A percentile compares a stretch with the other conserved stretches of the same genome.
phyloP scores from a whole-genome alignment of 2,329 filamentous ascomycete genomes.

The Decorospora gaudefroyi region DNA sequence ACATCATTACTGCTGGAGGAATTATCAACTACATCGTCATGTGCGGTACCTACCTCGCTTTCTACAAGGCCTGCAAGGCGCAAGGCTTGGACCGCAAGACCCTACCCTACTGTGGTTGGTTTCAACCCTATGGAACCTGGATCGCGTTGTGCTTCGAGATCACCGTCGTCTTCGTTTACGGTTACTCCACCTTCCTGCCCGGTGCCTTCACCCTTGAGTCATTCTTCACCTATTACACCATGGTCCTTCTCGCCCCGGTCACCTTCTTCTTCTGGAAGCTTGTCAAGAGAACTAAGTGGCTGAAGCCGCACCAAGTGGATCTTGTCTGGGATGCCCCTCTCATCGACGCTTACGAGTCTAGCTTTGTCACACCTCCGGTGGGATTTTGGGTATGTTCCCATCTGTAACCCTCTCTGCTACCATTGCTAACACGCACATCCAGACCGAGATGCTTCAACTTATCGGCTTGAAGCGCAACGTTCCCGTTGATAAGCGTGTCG shows the following conservation, averaged over 20 bases:
- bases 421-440: no score
- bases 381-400: no score
- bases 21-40: slow-evolving; percentile 55
- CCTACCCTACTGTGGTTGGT: slow-evolving; percentile 54
- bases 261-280: slow-evolving; percentile 67
- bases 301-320: slow-evolving; percentile 57
- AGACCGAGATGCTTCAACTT: slow-evolving; percentile 46
- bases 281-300: slow-evolving; percentile 60
- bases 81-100: slow-evolving; percentile 57
- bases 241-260: slow-evolving; percentile 56
- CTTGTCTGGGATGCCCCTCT: slow-evolving; percentile 50
- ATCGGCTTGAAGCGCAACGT: slow-evolving; percentile 41
- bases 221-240: slow-evolving; percentile 61
- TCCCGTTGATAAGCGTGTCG: slow-evolving; percentile 36
- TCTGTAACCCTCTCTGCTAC: no score
- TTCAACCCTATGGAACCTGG: slow-evolving; percentile 59
- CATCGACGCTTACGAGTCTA: slow-evolving; percentile 47
- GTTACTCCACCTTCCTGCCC: slow-evolving; percentile 59
- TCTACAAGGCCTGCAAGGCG: slow-evolving; percentile 56
- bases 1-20: slow-evolving; percentile 72
- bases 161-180: slow-evolving; percentile 58
- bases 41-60: slow-evolving; percentile 62
- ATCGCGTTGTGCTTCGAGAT: slow-evolving; percentile 55
- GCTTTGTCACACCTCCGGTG: slow-evolving; percentile 50
- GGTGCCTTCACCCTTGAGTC: slow-evolving; percentile 53